Base-by-base conservation (phyloP, 2,329 filamentous ascomycete genomes). In the Magnaporthiopsis rhizophila region DNA sequence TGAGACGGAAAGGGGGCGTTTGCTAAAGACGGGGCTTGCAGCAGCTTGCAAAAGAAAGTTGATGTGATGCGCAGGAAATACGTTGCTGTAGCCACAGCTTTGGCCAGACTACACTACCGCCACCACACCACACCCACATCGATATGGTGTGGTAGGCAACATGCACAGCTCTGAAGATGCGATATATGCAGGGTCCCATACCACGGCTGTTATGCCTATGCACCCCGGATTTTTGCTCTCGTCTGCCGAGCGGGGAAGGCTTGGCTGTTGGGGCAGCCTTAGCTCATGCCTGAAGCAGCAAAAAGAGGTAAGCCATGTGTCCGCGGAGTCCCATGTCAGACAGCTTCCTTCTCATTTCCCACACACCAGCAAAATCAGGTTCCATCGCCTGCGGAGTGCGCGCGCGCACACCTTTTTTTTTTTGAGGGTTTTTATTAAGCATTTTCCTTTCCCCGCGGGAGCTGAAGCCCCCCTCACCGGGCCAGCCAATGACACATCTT, bases 1-100 rank as follows among this genome's bases (percentile, higher is more conserved):
- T 77, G 63, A 74, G 65, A 64, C 45, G 45, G 45, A 53, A 21
- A n/a, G 45, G n/a, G 59, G 64, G 59, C 12, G 63, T 4, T 1
- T 61, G 28, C 34, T 38, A 24, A 11, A n/a, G 34, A 12, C 36
- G 26, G 26, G 24, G 30, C 12, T 58, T 15, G 12, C 18, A 53
- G 61, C 64, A 64, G 3, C 13, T n/a, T 57, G 28, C 61, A 21
- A 21, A 3, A 12, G 0, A 30, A 30, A 30, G 3, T 36, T 3
- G 7, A 36, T 36, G 34, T 5, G 34, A 36, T 36, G 34, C 9
- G 34, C 34, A 36, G 34, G 28, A 5, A 30, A 30, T 30, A 30
- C 28, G 28, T n/a, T 30, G 28, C 28, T 30, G 34, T 36, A 36
- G 7, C 7, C 34, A 36, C 34, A 36, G 34, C 9, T 36, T 36